Evolutionary conservation across 2,329 filamentous ascomycete species (phyloP).

Genomic region (Stagonosporopsis cucurbitacearum): DNA sequence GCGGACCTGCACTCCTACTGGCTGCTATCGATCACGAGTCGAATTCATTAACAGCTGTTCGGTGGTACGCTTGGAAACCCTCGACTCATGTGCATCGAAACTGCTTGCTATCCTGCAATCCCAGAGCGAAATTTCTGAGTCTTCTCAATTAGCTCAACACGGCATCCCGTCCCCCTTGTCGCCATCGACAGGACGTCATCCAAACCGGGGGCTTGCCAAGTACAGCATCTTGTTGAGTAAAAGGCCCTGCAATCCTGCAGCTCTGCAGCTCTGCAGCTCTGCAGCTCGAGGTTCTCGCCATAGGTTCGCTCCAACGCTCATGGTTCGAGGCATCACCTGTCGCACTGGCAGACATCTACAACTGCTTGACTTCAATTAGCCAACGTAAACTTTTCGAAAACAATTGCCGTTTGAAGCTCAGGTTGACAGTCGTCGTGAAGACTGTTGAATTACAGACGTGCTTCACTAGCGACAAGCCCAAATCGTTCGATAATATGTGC

Average conservation of each 20-base stretch:
- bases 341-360: background rate
- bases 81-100: background rate
- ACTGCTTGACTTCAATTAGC: conserved; percentile 2
- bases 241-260: too few species aligned
- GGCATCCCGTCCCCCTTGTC: conserved; percentile 21
- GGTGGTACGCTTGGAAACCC: conserved; percentile 6
- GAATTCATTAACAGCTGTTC: background rate
- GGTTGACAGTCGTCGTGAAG: conserved; percentile 1
- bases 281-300: conserved; percentile 14
- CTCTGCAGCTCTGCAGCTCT: too few species aligned
- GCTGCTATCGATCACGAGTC: background rate
- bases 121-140: background rate
- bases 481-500: conserved; percentile 3
- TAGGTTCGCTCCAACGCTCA: conserved; percentile 13
- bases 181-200: conserved; percentile 17
- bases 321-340: conserved; percentile 8
- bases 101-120: background rate
- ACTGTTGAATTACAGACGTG: conserved; percentile 4
- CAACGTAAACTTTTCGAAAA: background rate
- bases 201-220: conserved; percentile 18
- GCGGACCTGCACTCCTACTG: background rate
- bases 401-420: conserved; percentile 1
- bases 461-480: conserved; percentile 6
- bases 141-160: conserved; percentile 10
- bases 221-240: conserved; percentile 20